Percentiles rank a stretch among this genome's conserved stretches.
Evolutionary conservation across 257 asterid species (phyloP).

Genomic region (Leptodermis oblonga): DNA sequence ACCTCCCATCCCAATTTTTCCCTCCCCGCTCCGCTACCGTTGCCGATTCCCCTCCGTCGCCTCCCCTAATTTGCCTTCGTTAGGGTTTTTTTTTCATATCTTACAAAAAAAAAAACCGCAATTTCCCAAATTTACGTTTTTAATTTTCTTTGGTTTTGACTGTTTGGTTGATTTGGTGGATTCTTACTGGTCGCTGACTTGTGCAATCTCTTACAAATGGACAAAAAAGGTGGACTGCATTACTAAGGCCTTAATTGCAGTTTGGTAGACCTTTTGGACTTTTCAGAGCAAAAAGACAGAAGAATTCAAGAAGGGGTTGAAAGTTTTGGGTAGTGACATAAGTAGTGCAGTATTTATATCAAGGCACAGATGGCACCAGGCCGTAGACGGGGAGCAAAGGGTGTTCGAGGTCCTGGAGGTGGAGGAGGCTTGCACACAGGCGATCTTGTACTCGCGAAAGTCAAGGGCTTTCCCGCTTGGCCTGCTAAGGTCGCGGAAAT

Average conservation of each 20-base stretch:
- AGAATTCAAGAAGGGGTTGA: conserved; percentile 2
- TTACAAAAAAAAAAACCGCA: conserved; percentile 4
- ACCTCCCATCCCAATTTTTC: conserved; percentile 1
- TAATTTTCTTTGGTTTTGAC: neutral
- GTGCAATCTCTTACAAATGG: neutral
- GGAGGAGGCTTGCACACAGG: conserved; percentile 46
- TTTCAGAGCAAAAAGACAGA: neutral
- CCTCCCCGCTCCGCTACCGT: conserved; percentile 15
- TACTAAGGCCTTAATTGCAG: conserved; percentile 8
- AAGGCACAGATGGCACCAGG: conserved; percentile 62
- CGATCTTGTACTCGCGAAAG: conserved; percentile 92
- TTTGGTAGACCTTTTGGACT: conserved; percentile 12
- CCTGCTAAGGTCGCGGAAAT: conserved; percentile 66
- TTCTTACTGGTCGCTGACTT: neutral
- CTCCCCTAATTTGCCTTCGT: conserved; percentile 3
- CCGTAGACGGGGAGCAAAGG: conserved; percentile 64
- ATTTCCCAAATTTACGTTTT: neutral
- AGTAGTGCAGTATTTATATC: neutral
- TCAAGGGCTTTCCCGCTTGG: conserved; percentile 92
- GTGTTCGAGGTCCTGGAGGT: conserved; percentile 45
- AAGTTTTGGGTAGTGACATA: neutral
- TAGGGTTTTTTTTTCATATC: too few relatives aligned
- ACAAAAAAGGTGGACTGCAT: neutral
- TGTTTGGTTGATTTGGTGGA: neutral
- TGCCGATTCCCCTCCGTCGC: conserved; percentile 18